Conservation (phyloP, 257 asterid genomes). For the Lycium ferocissimum region DNA sequence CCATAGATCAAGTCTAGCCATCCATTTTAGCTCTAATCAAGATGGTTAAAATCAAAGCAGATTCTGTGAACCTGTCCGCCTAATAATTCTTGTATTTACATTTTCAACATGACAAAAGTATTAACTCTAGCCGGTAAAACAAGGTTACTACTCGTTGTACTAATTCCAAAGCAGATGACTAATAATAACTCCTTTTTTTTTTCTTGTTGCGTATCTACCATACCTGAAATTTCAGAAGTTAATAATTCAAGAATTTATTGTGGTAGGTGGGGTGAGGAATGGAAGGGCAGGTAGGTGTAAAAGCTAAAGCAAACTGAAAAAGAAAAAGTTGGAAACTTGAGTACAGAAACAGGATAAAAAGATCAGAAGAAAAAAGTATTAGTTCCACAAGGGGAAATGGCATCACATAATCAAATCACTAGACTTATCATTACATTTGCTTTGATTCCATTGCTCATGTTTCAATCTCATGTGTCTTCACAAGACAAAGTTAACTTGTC, state of each 20-base stretch:
- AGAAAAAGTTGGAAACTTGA: neutral
- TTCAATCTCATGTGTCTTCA: constrained; percentile 38
- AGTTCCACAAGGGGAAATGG: constrained; percentile 45
- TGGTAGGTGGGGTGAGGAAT: constrained; percentile 34
- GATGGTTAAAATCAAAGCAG: neutral
- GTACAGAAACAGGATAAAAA: neutral
- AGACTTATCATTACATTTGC: constrained; percentile 29
- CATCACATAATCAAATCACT: constrained; percentile 32
- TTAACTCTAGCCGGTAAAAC: neutral
- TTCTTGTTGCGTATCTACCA: neutral
- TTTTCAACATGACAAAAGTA: neutral
- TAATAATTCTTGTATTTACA: neutral
- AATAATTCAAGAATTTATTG: constrained; percentile 24
- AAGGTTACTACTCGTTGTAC: neutral
- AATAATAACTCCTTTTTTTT: neutral
- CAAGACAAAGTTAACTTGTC: constrained; percentile 50
- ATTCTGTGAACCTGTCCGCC: too few relatives aligned
- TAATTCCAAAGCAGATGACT: neutral
- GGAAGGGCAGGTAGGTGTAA: neutral
- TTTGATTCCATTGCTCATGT: constrained; percentile 35
- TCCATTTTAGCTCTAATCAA: neutral
- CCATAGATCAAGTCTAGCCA: too few relatives aligned
- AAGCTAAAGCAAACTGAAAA: constrained; percentile 3
- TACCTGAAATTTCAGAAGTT: neutral
- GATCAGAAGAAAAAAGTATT: neutral